phyloP scores from a whole-genome alignment of 2,329 filamentous ascomycete species.

The Spiromastix sp. region DNA sequence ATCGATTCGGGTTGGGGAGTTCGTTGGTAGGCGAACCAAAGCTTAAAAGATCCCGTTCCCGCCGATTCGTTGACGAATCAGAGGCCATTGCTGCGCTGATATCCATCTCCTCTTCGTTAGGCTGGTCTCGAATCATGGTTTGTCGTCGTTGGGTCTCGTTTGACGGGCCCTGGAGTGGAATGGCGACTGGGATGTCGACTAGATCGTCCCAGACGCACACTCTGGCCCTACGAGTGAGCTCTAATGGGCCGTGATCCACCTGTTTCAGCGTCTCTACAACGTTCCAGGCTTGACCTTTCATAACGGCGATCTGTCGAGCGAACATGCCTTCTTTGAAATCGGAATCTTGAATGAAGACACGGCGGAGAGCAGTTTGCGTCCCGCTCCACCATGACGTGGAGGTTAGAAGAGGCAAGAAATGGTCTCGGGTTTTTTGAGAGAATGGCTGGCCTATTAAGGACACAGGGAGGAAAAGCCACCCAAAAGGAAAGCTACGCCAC shows the following conservation, averaged over 20 bases:
- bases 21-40: constrained; percentile 47
- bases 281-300: constrained; percentile 99
- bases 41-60: constrained; percentile 60
- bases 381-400: constrained; percentile 96
- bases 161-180: constrained; percentile 75
- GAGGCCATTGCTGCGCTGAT: constrained; percentile 63
- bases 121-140: constrained; percentile 40
- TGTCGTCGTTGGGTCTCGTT: constrained; percentile 68
- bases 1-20: constrained; percentile 64
- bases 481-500: constrained; percentile 87
- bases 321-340: constrained; percentile 99
- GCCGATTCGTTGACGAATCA: constrained; percentile 29
- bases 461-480: constrained; percentile 95
- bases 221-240: constrained; percentile 78
- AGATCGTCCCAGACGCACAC: constrained; percentile 98
- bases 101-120: constrained; percentile 81
- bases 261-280: constrained; percentile 96
- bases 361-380: constrained; percentile 75
- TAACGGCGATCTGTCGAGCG: constrained; percentile 92
- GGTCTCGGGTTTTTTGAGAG: constrained; percentile 82
- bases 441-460: constrained; percentile 94
- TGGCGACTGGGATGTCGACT: constrained; percentile 88
- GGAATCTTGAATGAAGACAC: constrained; percentile 80
- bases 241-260: constrained; percentile 81
- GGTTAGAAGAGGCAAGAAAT: constrained; percentile 91